These are phyloP conservation scores for Kurtzmaniella natalensis DNA, from an alignment of 1,139 yeast species.

Conservation along the genomic window DNA sequence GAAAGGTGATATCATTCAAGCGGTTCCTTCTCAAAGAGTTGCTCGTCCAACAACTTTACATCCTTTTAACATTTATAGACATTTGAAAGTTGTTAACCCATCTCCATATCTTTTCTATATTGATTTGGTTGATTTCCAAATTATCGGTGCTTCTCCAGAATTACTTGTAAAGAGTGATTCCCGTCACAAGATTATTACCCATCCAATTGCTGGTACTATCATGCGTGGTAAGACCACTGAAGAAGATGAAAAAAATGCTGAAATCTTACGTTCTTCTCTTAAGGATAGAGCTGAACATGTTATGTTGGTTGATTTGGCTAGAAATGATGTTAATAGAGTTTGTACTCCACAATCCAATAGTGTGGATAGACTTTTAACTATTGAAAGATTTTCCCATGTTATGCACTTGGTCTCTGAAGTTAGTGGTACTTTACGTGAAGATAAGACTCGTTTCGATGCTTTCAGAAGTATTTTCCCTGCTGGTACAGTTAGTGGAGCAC, in stretches of 20 bases:
- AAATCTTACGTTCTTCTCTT: conserved; percentile 65
- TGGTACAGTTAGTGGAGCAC: conserved; percentile 98
- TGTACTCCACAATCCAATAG: conserved; percentile 80
- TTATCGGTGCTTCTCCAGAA: conserved; percentile 97
- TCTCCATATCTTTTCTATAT: conserved; percentile 94
- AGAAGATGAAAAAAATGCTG: conserved; percentile 85
- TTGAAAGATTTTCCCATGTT: conserved; percentile 95
- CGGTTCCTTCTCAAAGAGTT: conserved; percentile 95
- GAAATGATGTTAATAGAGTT: conserved; percentile 93
- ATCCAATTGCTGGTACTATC: conserved; percentile 97
- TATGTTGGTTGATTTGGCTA: conserved; percentile 95
- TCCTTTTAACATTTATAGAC: conserved; percentile 94
- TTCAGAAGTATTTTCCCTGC: conserved; percentile 98
- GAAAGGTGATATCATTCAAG: conserved; percentile 93
- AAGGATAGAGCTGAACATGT: conserved; percentile 98
- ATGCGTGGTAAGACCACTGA: conserved; percentile 84
- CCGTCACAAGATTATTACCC: conserved; percentile 76
- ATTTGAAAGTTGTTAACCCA: conserved; percentile 91
- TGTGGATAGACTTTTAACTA: conserved; percentile 83
- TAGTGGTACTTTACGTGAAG: conserved; percentile 81
- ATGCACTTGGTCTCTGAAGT: conserved; percentile 96
- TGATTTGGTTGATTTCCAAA: conserved; percentile 86
- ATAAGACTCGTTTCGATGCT: conserved; percentile 89
- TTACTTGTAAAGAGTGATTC: conserved; percentile 76
- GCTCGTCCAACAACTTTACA: conserved; percentile 93